phyloP scores from a whole-genome alignment of 179 eudicot species.

The Beta lomatogona region DNA sequence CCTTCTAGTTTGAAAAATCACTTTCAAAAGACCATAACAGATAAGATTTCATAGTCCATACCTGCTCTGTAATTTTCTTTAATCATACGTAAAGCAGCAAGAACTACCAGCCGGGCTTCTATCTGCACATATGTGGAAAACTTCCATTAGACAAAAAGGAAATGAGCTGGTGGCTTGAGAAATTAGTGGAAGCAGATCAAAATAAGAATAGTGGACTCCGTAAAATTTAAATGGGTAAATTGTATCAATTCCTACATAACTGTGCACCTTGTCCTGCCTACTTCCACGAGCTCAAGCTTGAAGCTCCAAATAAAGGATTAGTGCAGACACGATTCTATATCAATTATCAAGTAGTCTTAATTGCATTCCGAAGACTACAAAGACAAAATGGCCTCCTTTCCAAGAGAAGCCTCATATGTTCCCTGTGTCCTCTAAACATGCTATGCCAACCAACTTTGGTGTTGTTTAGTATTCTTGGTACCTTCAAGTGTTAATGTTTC shows the following conservation, averaged over 20 bases:
- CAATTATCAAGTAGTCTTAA: background rate
- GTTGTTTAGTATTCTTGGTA: background rate
- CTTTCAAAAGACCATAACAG: background rate
- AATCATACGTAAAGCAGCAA: slow-evolving; percentile 85
- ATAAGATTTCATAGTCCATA: slow-evolving; percentile 21
- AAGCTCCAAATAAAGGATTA: background rate
- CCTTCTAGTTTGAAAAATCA: background rate
- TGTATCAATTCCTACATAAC: background rate
- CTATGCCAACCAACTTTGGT: background rate
- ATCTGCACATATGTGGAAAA: slow-evolving; percentile 45
- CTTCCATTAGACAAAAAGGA: background rate
- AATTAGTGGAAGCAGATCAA: background rate
- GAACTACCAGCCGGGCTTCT: slow-evolving; percentile 90
- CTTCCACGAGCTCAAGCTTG: background rate
- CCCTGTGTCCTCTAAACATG: background rate
- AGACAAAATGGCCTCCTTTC: background rate
- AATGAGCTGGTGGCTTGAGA: background rate
- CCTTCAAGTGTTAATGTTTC: background rate
- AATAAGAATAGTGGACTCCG: background rate
- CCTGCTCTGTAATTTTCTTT: slow-evolving; percentile 74
- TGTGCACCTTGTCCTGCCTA: background rate
- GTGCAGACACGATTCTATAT: background rate
- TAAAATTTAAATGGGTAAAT: background rate
- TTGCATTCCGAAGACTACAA: background rate
- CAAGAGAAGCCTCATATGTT: background rate